Evolutionary conservation across 805 yeast species (phyloP).

Genomic region (Ogataea henricii): DNA sequence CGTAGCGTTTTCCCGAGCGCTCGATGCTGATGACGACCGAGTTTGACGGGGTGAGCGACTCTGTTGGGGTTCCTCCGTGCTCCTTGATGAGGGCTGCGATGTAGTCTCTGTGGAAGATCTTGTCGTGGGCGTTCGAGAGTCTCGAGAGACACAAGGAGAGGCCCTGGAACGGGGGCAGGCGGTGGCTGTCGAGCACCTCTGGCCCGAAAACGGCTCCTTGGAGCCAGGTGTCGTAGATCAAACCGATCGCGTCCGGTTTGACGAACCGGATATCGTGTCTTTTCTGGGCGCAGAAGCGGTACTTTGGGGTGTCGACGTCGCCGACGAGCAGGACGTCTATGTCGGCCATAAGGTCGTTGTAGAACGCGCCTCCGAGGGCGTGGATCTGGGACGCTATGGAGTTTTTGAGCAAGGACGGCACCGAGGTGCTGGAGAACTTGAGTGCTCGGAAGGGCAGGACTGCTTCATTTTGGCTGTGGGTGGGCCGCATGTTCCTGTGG

Average conservation of each 20-base stretch:
- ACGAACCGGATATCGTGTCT: conserved; percentile 62
- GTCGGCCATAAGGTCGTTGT: conserved; percentile 60
- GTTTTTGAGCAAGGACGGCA: conserved; percentile 42
- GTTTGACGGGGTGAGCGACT: conserved; percentile 48
- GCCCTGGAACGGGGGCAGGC: conserved; percentile 47
- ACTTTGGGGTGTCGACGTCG: conserved; percentile 55
- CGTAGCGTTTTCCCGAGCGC: conserved; percentile 51
- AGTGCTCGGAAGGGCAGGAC: conserved; percentile 46
- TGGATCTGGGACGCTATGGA: conserved; percentile 47
- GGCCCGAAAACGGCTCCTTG: conserved; percentile 37
- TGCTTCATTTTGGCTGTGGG: not conserved
- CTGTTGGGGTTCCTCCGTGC: conserved; percentile 54
- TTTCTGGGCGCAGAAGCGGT: conserved; percentile 48
- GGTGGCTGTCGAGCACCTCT: conserved; percentile 20
- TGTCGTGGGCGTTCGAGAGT: conserved; percentile 27
- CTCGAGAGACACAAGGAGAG: conserved; percentile 48
- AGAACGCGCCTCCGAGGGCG: conserved; percentile 60
- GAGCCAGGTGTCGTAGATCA: conserved; percentile 53
- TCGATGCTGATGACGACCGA: conserved; percentile 52
- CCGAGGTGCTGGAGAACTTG: conserved; percentile 60
- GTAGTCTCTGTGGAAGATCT: conserved; percentile 32
- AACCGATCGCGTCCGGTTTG: conserved; percentile 45
- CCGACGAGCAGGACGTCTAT: conserved; percentile 64
- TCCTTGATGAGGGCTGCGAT: conserved; percentile 39
- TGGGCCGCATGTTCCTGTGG: not conserved